Percentiles rank a stretch among this genome's conserved stretches.
These are phyloP conservation scores for Begonia fuchsioides DNA, from an alignment of 306 rosid species.

Conservation along the genomic window DNA sequence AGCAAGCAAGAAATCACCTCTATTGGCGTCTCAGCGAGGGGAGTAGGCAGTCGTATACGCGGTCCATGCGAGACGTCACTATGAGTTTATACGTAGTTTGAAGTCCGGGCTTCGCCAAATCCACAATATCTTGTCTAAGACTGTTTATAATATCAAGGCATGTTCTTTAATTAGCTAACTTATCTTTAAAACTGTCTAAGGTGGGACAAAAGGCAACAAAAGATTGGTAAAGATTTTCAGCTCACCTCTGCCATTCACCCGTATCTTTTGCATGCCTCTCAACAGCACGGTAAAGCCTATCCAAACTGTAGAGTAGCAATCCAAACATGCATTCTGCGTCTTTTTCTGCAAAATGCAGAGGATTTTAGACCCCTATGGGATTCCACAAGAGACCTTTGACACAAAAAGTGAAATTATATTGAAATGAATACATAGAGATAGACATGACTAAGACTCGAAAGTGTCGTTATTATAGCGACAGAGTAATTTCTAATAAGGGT, in stretches of 20 bases:
- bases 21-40: neutral
- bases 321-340: conserved; percentile 72
- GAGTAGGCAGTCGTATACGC: neutral
- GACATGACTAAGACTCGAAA: too few species aligned
- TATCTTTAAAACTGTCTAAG: neutral
- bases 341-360: conserved; percentile 31
- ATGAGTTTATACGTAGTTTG: conserved; percentile 37
- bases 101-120: conserved; percentile 54
- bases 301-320: conserved; percentile 53
- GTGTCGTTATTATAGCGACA: too few species aligned
- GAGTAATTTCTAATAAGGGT: too few species aligned
- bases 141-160: conserved; percentile 27
- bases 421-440: neutral
- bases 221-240: conserved; percentile 5
- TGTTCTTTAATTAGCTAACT: conserved; percentile 4
- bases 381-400: neutral
- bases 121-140: conserved; percentile 52
- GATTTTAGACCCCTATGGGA: neutral
- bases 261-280: conserved; percentile 72
- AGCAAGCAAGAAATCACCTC: neutral
- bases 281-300: conserved; percentile 46
- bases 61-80: conserved; percentile 36
- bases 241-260: conserved; percentile 83
- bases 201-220: neutral
- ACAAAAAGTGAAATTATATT: too few species aligned